A percentile compares a stretch with the other conserved stretches of the same genome.
These are phyloP conservation scores for Mytilinidion resinicola DNA, from an alignment of 495 filamentous ascomycete genomes.

Conservation along the genomic window DNA sequence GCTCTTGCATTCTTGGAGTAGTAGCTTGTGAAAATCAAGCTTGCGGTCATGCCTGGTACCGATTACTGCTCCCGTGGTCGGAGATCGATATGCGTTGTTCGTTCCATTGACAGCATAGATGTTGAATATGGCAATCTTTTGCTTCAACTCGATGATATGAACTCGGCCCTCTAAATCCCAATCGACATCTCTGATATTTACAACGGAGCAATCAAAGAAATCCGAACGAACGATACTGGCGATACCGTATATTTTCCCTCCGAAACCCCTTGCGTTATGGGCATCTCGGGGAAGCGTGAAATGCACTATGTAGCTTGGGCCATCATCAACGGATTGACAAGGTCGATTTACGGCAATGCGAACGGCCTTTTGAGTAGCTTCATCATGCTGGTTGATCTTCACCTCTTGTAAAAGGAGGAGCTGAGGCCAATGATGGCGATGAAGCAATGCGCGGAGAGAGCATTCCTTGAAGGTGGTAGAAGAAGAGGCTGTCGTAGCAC, in stretches of 20 bases:
- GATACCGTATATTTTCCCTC: conserved; percentile 48
- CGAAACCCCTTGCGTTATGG: conserved; percentile 44
- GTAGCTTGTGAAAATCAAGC: conserved; percentile 39
- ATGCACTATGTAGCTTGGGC: conserved; percentile 38
- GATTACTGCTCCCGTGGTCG: conserved; percentile 34
- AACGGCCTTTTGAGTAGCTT: conserved; percentile 32
- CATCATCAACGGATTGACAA: neutral
- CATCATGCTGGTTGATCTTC: conserved; percentile 40
- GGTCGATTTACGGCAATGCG: conserved; percentile 33
- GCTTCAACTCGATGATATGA: conserved; percentile 35
- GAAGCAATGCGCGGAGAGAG: conserved; percentile 41
- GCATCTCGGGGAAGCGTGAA: conserved; percentile 43
- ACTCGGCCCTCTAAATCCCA: conserved; percentile 52
- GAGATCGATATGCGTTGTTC: conserved; percentile 38
- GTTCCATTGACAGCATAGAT: conserved; percentile 52
- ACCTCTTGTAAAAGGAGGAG: conserved; percentile 49
- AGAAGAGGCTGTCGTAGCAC: neutral
- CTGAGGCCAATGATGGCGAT: conserved; percentile 43
- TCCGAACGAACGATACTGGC: conserved; percentile 44
- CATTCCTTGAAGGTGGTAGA: neutral
- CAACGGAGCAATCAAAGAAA: conserved; percentile 24
- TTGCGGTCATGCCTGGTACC: conserved; percentile 48
- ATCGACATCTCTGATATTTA: conserved; percentile 29
- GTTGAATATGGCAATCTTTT: conserved; percentile 40
- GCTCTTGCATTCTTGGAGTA: conserved; percentile 37